Percentiles rank a stretch among this genome's conserved stretches.
Conservation (phyloP, 108 stramenopile genomes). For the Nitzschia sp. region DNA sequence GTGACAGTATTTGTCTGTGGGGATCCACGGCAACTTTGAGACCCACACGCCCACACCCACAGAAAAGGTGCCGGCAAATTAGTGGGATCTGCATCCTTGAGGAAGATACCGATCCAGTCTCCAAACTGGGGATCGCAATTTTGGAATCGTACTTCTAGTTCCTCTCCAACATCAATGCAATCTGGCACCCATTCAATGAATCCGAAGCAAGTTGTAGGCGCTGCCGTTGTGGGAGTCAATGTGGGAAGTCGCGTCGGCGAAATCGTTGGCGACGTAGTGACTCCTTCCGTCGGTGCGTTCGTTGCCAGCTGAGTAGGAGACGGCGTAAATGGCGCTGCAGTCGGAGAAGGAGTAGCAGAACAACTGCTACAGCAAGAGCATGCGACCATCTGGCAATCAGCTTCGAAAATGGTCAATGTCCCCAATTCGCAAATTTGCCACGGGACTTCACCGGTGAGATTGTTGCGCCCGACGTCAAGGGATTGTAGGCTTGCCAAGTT, state of each 20-base stretch:
- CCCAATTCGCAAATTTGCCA: constrained; percentile 12
- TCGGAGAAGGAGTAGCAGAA: constrained; percentile 7
- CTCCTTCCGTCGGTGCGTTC: neutral
- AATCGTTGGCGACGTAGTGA: neutral
- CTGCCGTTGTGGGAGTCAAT: neutral
- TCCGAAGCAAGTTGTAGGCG: constrained; percentile 9
- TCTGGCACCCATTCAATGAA: neutral
- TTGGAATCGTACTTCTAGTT: constrained; percentile 10
- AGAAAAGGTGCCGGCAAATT: constrained; percentile 11
- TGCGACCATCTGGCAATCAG: constrained; percentile 18
- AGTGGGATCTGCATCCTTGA: constrained; percentile 8
- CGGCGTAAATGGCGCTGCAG: neutral
- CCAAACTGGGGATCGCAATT: constrained; percentile 24
- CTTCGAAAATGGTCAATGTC: constrained; percentile 10
- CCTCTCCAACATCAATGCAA: constrained; percentile 6
- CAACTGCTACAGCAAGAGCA: constrained; percentile 30
- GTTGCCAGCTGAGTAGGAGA: neutral
- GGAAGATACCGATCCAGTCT: constrained; percentile 42
- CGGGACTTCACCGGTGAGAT: constrained; percentile 35
- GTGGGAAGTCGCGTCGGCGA: neutral
- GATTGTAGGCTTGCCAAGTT: constrained; percentile 31
- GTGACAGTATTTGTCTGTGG: neutral
- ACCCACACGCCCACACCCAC: constrained; percentile 38
- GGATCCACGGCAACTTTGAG: constrained; percentile 23
- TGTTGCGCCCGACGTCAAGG: constrained; percentile 21